A percentile compares a stretch with the other conserved stretches of the same genome.
Evolutionary conservation across 768 basidiomycete species (phyloP).

Genomic region (Collybia mongolica): DNA sequence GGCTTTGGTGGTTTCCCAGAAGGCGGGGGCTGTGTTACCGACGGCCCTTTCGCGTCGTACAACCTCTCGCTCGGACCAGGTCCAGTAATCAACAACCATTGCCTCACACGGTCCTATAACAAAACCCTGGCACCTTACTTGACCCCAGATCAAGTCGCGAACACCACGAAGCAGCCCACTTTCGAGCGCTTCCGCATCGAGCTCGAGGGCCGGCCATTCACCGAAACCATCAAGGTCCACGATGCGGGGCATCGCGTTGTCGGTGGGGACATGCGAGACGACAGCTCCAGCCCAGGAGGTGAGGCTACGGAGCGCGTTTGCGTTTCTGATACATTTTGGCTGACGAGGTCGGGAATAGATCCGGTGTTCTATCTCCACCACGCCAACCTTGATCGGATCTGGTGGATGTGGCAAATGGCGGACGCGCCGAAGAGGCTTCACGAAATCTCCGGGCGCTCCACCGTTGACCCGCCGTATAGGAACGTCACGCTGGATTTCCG

Average conservation of each 20-base stretch:
- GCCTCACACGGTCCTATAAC: slow-evolving; percentile 32
- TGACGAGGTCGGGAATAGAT: slow-evolving; percentile 18
- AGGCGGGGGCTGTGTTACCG: slow-evolving; percentile 22
- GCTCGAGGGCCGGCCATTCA: slow-evolving; percentile 33
- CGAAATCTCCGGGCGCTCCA: slow-evolving; percentile 34
- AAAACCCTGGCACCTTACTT: slow-evolving; percentile 15
- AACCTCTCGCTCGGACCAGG: slow-evolving; percentile 29
- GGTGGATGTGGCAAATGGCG: slow-evolving; percentile 36
- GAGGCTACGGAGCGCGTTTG: slow-evolving; percentile 1
- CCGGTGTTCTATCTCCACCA: slow-evolving; percentile 41
- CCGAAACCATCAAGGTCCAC: slow-evolving; percentile 23
- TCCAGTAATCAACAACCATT: slow-evolving; percentile 26
- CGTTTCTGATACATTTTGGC: neutral
- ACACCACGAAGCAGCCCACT: slow-evolving; percentile 19
- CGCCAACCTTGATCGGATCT: slow-evolving; percentile 37
- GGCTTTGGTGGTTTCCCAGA: slow-evolving; percentile 35
- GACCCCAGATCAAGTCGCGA: slow-evolving; percentile 14
- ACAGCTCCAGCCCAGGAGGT: slow-evolving; percentile 39
- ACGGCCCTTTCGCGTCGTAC: slow-evolving; percentile 34
- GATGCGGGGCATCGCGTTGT: slow-evolving; percentile 34
- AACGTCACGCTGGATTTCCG: slow-evolving; percentile 31
- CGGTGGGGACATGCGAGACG: slow-evolving; percentile 32
- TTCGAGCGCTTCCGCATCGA: slow-evolving; percentile 34
- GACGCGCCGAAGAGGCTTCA: slow-evolving; percentile 22
- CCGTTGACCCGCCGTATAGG: slow-evolving; percentile 21